phyloP scores from a whole-genome alignment of 176 grass and related monocot genomes.

The Paspalum vaginatum region DNA sequence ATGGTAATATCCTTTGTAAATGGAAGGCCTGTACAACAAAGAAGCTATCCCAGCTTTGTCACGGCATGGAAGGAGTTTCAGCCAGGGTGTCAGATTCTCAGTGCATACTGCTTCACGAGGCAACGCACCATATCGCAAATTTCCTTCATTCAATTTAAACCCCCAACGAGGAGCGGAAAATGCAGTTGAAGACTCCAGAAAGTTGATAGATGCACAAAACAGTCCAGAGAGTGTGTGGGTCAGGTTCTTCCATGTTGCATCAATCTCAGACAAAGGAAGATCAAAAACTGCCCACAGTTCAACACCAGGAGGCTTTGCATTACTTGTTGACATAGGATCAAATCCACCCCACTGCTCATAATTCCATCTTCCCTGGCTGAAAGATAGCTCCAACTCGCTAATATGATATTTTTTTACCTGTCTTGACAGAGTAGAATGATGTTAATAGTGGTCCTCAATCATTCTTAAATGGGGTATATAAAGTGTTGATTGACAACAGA shows the following conservation, averaged over 20 bases:
- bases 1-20: slow-evolving; percentile 97
- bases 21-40: slow-evolving; percentile 87
- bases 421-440: slow-evolving; percentile 44
- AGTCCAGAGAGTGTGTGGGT: slow-evolving; percentile 91
- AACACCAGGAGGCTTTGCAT: slow-evolving; percentile 93
- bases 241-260: slow-evolving; percentile 90
- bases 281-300: slow-evolving; percentile 92
- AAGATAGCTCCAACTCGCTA: slow-evolving; percentile 89
- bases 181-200: slow-evolving; percentile 84
- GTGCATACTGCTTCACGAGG: slow-evolving; percentile 96
- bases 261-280: slow-evolving; percentile 62
- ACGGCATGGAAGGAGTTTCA: slow-evolving; percentile 94
- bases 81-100: slow-evolving; percentile 96
- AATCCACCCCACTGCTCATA: slow-evolving; percentile 93
- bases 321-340: slow-evolving; percentile 81
- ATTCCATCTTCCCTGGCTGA: slow-evolving; percentile 96
- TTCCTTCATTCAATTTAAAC: slow-evolving; percentile 65
- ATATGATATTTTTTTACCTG: slow-evolving; percentile 87
- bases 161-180: slow-evolving; percentile 82
- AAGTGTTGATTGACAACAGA: not conserved
- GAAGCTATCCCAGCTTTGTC: slow-evolving; percentile 91
- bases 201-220: slow-evolving; percentile 96
- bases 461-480: slow-evolving; percentile 11
- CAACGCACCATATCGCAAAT: slow-evolving; percentile 84
- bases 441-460: slow-evolving; percentile 18